Evolutionary conservation across 345 rosid species (phyloP), one percentile per base, ranked within the genome.

Genomic region (Linum usitatissimum): DNA sequence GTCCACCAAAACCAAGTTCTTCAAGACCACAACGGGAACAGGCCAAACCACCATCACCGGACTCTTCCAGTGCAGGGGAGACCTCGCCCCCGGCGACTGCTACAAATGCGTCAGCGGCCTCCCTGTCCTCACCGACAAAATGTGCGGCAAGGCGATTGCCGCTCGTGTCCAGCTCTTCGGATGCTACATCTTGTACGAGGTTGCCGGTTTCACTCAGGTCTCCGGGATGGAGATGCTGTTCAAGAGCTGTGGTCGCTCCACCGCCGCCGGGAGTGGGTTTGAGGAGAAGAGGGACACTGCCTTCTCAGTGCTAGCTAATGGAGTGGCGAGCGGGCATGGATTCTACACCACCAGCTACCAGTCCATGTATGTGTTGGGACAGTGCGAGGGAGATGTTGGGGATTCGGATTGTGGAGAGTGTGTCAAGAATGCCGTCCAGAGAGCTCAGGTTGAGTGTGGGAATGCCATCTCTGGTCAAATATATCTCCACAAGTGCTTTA

Each of bases 381-480:
- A 93, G 67, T 93, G 99, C 73, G 90, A 93, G 69, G 99, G 99
- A 3, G 97, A 90, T 66, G 70, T 93, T 14, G 99, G 97, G 39
- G 97, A 86, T 76, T 82, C 96, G 0, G 99, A 93, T 77, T 93
- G 99, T 68, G 92, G 81, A 5, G 83, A 71, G 3, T 93, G 99
- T 73, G 76, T 87, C 14, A 87, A 81, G 64, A 81, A 60, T 67
- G 99, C 99, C 42, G 76, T 82, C 21, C 90, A 90, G 73, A 78
- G 69, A 65, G 91, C 96, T 67, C 97, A 93, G 72, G 96, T 84
- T 5, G 99, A 93, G 66, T 93, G 99, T 74, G 99, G 99, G 30
- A 76, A 78, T 69, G 75, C 99, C 39, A 73, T 72, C 15, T 87
- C 92, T 3, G 96, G 89, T 62, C 97, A 93, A 77, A 70, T 93